These are phyloP conservation scores for Cocos nucifera DNA, from an alignment of 176 grass and related monocot genomes.

Conservation along the genomic window DNA sequence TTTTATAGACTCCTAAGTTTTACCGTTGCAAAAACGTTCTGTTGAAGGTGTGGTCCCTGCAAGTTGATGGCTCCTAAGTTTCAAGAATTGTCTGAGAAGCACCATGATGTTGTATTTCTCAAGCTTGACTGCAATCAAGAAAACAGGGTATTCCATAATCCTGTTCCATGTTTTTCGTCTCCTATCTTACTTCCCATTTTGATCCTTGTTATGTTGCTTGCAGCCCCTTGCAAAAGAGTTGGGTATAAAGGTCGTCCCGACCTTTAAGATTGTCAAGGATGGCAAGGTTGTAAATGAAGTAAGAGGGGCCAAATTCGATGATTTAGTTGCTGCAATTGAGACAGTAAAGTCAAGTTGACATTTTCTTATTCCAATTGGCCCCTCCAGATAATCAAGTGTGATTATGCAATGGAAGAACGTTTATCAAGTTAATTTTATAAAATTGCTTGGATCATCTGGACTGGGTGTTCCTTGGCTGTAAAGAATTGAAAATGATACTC, in stretches of 20 bases:
- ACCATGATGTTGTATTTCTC: conserved; percentile 75
- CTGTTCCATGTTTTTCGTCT: conserved; percentile 6
- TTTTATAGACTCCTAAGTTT: too few relatives aligned
- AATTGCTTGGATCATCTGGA: too few relatives aligned
- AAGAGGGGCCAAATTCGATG: conserved; percentile 80
- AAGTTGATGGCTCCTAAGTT: conserved; percentile 82
- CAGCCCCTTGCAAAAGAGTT: conserved; percentile 83
- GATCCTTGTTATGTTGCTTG: conserved; percentile 16
- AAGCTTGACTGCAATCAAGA: conserved; percentile 98
- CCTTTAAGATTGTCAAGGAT: conserved; percentile 91
- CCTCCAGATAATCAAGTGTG: too few relatives aligned
- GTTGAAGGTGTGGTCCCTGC: conserved; percentile 85
- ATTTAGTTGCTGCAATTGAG: conserved; percentile 51
- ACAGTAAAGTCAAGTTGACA: conserved; percentile 54
- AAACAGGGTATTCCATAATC: conserved; percentile 45
- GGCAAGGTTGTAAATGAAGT: conserved; percentile 80
- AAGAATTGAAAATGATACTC: too few relatives aligned
- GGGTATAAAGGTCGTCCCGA: conserved; percentile 74
- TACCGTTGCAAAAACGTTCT: too few relatives aligned
- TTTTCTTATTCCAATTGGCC: not conserved
- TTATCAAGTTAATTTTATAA: too few relatives aligned
- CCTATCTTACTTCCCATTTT: not conserved
- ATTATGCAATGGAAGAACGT: too few relatives aligned
- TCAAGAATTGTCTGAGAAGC: conserved; percentile 77
- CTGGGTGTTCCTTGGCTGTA: too few relatives aligned